Base-by-base conservation (phyloP, 1,284 basidiomycete species). In the Cryptococcus maquisensis region DNA sequence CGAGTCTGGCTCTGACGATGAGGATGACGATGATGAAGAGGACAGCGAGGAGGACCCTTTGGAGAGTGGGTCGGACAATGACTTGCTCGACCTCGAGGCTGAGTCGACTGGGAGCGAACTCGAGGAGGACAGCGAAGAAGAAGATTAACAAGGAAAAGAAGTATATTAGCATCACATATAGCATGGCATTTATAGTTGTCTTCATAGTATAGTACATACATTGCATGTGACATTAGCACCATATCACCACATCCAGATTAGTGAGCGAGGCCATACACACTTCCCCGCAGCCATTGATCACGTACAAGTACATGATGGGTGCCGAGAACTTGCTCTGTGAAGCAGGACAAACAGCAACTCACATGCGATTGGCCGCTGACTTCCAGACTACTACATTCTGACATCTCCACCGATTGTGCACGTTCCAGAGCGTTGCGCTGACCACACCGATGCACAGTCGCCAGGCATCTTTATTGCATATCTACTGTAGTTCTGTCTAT, bases 11-110 rank as follows among this genome's bases (percentile, higher is more conserved):
- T 61, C 66, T 40, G 66, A 66, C 6, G 64, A 62, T 6, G 66
- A 70, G 28, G 85, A 79, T 3, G 82, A 81, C 6, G 81, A 79
- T 64, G 72, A 79, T 24, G 82, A 68, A 12, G 71, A 72, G 65
- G 86, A 86, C 40, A 71, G 70, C 10, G 65, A 68, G 12, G 71
- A 72, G 66, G 86, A 87, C 49, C 52, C 54, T 28, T 47, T 68
- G 10, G 62, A 63, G 42, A 82, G 80, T 4, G 81, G 81, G 52
- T 83, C 83, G 18, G 71, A 69, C 36, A 83, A 84, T 36, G 84
- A 84, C 82, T 83, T 43, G 84, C 83, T 69, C 72, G 88, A 62
- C 85, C 86, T 67, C 18, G 69, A 72, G 55, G 72, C 64, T 12
- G 81, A 81, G 54, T 80, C 81, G 13, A 79, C 79, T 32, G 80